Evolutionary conservation across 345 rosid genomes (phyloP).

Genomic region (Acer campestre): DNA sequence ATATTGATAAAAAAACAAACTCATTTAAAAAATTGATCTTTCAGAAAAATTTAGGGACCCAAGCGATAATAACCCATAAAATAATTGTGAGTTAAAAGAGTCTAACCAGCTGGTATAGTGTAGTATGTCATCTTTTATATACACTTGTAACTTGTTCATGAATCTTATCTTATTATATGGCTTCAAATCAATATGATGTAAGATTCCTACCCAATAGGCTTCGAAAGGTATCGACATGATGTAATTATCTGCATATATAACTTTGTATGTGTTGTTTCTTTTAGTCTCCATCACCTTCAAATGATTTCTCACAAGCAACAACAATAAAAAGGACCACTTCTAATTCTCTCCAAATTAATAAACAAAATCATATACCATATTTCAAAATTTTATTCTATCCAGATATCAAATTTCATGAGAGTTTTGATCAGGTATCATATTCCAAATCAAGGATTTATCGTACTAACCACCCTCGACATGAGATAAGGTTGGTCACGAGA

Average conservation of each 20-base stretch:
- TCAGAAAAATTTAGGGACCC: too few species aligned
- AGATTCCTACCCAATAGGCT: not conserved
- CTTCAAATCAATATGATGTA: not conserved
- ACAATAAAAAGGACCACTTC: not conserved
- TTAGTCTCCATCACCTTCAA: conserved; percentile 6
- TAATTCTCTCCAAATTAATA: too few species aligned
- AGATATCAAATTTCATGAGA: not conserved
- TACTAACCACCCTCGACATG: too few species aligned
- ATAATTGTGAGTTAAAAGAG: too few species aligned
- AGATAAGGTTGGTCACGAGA: too few species aligned
- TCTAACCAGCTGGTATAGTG: too few species aligned
- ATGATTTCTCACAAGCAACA: not conserved
- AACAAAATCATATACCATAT: not conserved
- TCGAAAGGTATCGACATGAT: not conserved
- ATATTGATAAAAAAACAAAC: too few species aligned
- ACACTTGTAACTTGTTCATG: not conserved
- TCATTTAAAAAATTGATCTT: too few species aligned
- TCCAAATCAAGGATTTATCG: too few species aligned
- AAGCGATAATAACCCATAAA: too few species aligned
- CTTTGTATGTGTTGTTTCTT: not conserved
- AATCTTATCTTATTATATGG: conserved; percentile 8
- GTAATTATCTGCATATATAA: not conserved
- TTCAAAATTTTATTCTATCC: not conserved
- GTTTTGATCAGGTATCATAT: too few species aligned
- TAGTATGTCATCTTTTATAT: not conserved